phyloP scores from a whole-genome alignment of 2,329 filamentous ascomycete species.

The Coleophoma crateriformis region DNA sequence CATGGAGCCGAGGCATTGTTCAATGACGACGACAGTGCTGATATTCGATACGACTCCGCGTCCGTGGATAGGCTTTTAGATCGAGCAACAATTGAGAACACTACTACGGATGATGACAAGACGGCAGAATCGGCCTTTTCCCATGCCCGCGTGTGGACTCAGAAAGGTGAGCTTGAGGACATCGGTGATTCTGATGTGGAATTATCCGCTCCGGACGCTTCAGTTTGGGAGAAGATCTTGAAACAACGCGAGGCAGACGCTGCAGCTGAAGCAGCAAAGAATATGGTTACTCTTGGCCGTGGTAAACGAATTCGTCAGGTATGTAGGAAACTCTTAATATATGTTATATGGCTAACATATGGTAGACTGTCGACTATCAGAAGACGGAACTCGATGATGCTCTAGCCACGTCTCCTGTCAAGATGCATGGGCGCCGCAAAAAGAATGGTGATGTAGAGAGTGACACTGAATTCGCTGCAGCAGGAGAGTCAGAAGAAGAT shows the following conservation, averaged over 20 bases:
- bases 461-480: slow-evolving; percentile 27
- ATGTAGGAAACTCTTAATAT: slow-evolving; percentile 1
- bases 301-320: slow-evolving; percentile 56
- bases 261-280: slow-evolving; percentile 61
- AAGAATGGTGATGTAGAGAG: slow-evolving; percentile 6
- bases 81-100: slow-evolving; percentile 73
- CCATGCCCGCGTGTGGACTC: slow-evolving; percentile 88
- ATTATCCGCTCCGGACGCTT: slow-evolving; percentile 51
- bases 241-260: slow-evolving; percentile 76
- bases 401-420: slow-evolving; percentile 7
- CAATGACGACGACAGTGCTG: slow-evolving; percentile 63
- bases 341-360: background rate
- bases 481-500: slow-evolving; percentile 19
- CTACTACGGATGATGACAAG: slow-evolving; percentile 54
- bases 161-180: slow-evolving; percentile 67
- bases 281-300: slow-evolving; percentile 73
- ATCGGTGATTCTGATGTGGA: slow-evolving; percentile 47
- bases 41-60: slow-evolving; percentile 75
- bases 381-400: slow-evolving; percentile 11
- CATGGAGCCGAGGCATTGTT: slow-evolving; percentile 87
- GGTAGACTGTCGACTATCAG: slow-evolving; percentile 13
- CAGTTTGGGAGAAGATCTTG: slow-evolving; percentile 87
- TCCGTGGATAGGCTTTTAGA: slow-evolving; percentile 91
- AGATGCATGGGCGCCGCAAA: slow-evolving; percentile 3
- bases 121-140: slow-evolving; percentile 77